A percentile compares a stretch with the other conserved stretches of the same genome.
Evolutionary conservation across 305 asterid genomes (phyloP).

Genomic region (Fraxinus latifolia): DNA sequence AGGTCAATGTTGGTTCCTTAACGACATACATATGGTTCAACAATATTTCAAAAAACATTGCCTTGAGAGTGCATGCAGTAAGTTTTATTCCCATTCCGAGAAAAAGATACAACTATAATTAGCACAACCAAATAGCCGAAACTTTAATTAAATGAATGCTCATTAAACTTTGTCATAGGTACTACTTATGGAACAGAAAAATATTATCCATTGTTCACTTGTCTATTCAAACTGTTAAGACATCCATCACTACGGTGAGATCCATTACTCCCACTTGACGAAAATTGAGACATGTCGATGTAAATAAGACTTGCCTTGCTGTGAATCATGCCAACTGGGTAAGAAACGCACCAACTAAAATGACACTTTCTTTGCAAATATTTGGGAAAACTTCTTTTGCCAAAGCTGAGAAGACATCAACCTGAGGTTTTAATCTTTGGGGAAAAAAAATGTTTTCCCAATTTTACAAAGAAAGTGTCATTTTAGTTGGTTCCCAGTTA

Average conservation of each 20-base stretch:
- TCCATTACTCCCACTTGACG: neutral
- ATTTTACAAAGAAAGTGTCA: neutral
- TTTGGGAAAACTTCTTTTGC: neutral
- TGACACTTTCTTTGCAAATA: neutral
- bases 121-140: neutral
- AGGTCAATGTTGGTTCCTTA: neutral
- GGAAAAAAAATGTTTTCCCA: neutral
- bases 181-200: neutral
- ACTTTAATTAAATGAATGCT: neutral
- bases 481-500: neutral
- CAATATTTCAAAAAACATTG: neutral
- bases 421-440: neutral
- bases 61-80: neutral
- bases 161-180: neutral
- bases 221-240: neutral
- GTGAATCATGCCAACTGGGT: neutral
- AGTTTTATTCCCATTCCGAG: neutral
- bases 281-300: neutral
- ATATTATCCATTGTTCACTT: neutral
- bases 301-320: neutral
- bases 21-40: neutral
- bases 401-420: neutral
- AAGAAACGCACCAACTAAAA: neutral
- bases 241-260: neutral
- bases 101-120: neutral